Base-by-base conservation (phyloP, 768 basidiomycete genomes). In the Lactarius hengduanensis region DNA sequence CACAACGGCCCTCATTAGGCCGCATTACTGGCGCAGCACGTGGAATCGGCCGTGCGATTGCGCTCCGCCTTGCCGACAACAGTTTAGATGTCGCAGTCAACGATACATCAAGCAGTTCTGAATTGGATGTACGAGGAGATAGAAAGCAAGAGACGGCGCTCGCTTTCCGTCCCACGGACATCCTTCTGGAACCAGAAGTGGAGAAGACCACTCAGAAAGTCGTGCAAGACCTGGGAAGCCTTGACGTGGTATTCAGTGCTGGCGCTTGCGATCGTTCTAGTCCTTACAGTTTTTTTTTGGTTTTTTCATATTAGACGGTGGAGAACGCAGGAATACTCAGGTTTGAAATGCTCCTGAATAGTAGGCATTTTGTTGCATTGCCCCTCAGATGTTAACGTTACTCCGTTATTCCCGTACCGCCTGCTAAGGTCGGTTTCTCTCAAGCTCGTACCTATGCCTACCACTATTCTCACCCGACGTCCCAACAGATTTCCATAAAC, bases 11-110 rank as follows among this genome's bases (percentile, higher is more conserved):
- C 62, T 72, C 16, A 59, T 72, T n/a, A n/a, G n/a, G n/a, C n/a
- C n/a, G n/a, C n/a, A n/a, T n/a, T 38, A 72, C 72, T 1, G 72
- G 71, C 20, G 72, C 69, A 30, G 72, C 69, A 34, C 67, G 67
- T 28, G 71, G 67, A 9, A 68, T 72, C 32, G 72, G 71, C 22
- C 66, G 64, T 40, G 71, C 61, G 5, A 67, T 72, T 36, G 72
- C 72, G 3, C 70, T 72, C 41, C 63, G 69, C 26, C 69, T 72
- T 30, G 69, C 71, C n/a, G 32, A 43, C 10, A 71, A 72, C 55
- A 69, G 72, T 15, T 50, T 68, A 6, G 64, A 71, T 34, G 60
- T 72, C 7, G 62, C 65, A 7, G 62, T 72, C 41, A 72, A 63
- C 16, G 72, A 72, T 64, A 40, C 64, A 11, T 32, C 70, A 30